A percentile compares a stretch with the other conserved stretches of the same genome.
phyloP scores from a whole-genome alignment of 2,329 filamentous ascomycete species.

The Talaromyces verruculosus region DNA sequence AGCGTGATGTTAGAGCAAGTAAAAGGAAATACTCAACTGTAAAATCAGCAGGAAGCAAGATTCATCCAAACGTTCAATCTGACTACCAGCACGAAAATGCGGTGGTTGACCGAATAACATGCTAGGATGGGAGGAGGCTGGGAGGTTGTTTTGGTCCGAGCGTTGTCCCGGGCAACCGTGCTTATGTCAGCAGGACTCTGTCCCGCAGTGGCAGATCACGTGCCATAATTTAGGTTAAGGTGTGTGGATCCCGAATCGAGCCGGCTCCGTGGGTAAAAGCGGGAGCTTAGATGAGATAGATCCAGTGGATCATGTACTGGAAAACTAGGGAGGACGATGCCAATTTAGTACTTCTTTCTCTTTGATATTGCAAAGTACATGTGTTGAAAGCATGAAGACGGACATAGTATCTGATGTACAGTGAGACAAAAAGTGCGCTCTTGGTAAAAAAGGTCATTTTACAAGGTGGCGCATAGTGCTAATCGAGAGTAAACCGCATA shows the following conservation, averaged over 20 bases:
- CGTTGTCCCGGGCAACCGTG: slow-evolving; percentile 31
- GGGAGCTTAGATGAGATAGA: slow-evolving; percentile 10
- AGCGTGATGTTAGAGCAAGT: neutral
- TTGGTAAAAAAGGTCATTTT: slow-evolving; percentile 8
- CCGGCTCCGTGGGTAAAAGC: neutral
- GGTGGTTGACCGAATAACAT: slow-evolving; percentile 35
- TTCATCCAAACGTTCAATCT: neutral
- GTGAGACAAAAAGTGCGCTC: slow-evolving; percentile 6
- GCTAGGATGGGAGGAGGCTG: slow-evolving; percentile 36
- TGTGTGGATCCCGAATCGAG: slow-evolving; percentile 9
- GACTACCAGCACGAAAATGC: slow-evolving; percentile 28
- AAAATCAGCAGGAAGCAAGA: neutral
- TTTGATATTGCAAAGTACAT: neutral
- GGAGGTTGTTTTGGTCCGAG: slow-evolving; percentile 24
- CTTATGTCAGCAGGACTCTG: slow-evolving; percentile 28
- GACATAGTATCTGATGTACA: slow-evolving; percentile 15
- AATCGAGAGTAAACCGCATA: slow-evolving; percentile 2
- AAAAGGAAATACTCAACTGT: neutral
- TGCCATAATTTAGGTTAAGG: slow-evolving; percentile 2
- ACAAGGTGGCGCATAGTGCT: slow-evolving; percentile 1
- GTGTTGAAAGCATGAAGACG: slow-evolving; percentile 8
- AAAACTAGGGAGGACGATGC: neutral
- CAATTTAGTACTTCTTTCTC: neutral
- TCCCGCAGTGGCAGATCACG: neutral
- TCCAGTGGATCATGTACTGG: neutral